Conservation (phyloP, 148 eudicot species). For the Gaultheria prostrata region DNA sequence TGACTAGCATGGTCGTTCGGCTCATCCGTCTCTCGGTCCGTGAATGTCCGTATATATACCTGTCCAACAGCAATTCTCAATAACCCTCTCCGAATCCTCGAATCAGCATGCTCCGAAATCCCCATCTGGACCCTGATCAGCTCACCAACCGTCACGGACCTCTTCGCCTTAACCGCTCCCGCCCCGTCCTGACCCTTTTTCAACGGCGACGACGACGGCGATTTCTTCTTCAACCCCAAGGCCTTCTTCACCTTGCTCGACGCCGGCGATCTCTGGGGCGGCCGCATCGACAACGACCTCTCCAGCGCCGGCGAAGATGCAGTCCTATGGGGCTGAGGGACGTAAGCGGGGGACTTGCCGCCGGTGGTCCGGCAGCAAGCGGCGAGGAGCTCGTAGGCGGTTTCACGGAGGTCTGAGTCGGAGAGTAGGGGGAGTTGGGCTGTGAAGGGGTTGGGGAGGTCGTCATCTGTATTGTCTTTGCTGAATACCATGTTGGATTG, state of each 20-base stretch:
- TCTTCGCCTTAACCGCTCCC: slow-evolving; percentile 27
- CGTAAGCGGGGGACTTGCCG: slow-evolving; percentile 63
- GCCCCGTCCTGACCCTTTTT: slow-evolving; percentile 18
- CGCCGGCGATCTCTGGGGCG: no score
- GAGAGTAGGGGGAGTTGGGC: slow-evolving; percentile 45
- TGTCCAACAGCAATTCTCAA: slow-evolving; percentile 81
- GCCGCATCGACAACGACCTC: no score
- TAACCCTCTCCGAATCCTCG: slow-evolving; percentile 72
- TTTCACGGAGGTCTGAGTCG: slow-evolving; percentile 74
- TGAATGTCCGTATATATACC: slow-evolving; percentile 28
- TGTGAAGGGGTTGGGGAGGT: slow-evolving; percentile 47
- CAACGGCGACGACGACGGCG: no score
- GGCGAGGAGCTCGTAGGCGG: slow-evolving; percentile 76
- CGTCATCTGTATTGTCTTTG: background rate
- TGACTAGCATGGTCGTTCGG: no score
- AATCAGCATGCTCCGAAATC: slow-evolving; percentile 75
- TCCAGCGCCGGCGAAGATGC: background rate
- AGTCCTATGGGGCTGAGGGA: slow-evolving; percentile 40
- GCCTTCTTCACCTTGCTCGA: slow-evolving; percentile 86
- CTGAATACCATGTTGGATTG: slow-evolving; percentile 16
- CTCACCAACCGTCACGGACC: slow-evolving; percentile 54
- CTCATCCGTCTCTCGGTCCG: no score
- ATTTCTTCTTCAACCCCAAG: slow-evolving; percentile 54
- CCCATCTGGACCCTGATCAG: slow-evolving; percentile 83
- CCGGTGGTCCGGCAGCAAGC: slow-evolving; percentile 80